Conservation (phyloP, 169 alveolate genomes). For the Plasmodium blacklocki region DNA sequence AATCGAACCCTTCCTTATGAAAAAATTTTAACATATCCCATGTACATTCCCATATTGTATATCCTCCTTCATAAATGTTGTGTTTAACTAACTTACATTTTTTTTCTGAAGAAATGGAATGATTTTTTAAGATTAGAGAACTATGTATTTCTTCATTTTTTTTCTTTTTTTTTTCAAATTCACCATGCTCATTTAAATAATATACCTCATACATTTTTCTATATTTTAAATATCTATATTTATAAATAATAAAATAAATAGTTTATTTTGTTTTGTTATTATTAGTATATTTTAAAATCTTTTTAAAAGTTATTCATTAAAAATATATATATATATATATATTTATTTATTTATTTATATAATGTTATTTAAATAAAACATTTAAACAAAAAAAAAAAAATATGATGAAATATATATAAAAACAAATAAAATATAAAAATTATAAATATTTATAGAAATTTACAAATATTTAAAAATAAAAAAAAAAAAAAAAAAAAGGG, state of each 20-base stretch:
- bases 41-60: constrained; percentile 76
- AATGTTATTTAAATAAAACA: constrained; percentile 10
- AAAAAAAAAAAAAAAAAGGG: neutral
- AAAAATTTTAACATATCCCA: constrained; percentile 73
- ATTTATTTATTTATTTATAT: neutral
- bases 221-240: neutral
- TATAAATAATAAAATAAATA: too few relatives aligned
- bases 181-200: constrained; percentile 44
- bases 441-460: too few relatives aligned
- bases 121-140: constrained; percentile 40
- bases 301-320: neutral
- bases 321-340: neutral
- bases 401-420: neutral
- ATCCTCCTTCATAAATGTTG: constrained; percentile 70
- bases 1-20: constrained; percentile 29
- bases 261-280: too few relatives aligned
- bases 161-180: constrained; percentile 60
- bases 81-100: constrained; percentile 33
- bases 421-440: neutral
- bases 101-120: constrained; percentile 27
- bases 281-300: too few relatives aligned
- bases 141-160: constrained; percentile 33
- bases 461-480: neutral
- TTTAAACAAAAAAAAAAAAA: constrained; percentile 23
- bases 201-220: constrained; percentile 56